Base-by-base conservation (phyloP, 192 early-diverging fungal genomes). In the Funneliformis geosporum region DNA sequence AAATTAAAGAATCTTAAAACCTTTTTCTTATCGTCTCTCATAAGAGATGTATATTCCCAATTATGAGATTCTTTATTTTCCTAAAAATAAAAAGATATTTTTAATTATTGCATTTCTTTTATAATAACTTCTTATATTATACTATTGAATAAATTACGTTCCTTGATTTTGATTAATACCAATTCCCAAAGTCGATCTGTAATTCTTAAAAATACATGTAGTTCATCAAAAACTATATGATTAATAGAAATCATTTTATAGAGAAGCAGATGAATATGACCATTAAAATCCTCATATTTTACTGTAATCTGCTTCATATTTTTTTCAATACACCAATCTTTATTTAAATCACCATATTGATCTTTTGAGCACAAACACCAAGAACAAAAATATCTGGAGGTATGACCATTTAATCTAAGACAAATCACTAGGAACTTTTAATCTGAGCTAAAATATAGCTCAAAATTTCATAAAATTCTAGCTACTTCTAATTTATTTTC, bases 391-490 rank as follows among this genome's bases (percentile, higher is more conserved):
- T 23, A 69, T 4, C 44, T 40, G 6, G 39, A 16, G 4, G 21
- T 69, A n/a, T 21, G 5, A 23, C 18, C 18, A 69, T 69, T 69
- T 43, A 69, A 69, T 69, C 16, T 16, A n/a, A 44, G 42, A 44
- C 18, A 43, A n/a, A 69, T 39, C 1, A 33, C 65, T 9, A 67
- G 8, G 39, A 67, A 67, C 18, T 67, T 67, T 28, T 33, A 67
- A 67, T 67, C 28, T 39, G 28, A 28, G n/a, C 67, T 69, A 44
- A 69, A 69, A 69, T 69, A 69, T n/a, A 69, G n/a, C 18, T 69
- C 40, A 69, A 69, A 69, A 8, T 69, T 40, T 18, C 67, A 69
- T 4, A 43, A 69, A 69, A 43, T 43, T 69, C 40, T 18, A 69
- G 5, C 18, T 43, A 21, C 40, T 69, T 43, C n/a, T 23, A 69